Base-by-base conservation (phyloP, 2,329 filamentous ascomycete genomes). In the Trichoderma citrinoviride region DNA sequence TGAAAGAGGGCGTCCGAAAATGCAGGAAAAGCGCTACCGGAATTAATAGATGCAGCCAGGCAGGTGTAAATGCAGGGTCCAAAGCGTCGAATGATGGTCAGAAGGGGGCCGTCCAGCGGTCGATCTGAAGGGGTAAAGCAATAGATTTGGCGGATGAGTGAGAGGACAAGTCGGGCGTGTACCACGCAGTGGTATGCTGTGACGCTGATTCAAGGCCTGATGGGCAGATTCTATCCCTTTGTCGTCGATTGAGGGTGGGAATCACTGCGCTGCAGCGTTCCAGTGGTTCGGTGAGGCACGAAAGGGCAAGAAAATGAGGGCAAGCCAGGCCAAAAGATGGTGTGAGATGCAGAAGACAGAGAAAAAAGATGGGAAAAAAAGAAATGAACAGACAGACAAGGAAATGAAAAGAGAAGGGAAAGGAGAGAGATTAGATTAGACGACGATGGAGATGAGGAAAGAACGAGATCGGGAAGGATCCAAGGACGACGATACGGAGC, bases 161-260 rank as follows among this genome's bases (percentile, higher is more conserved):
- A 40, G n/a, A 41, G 15, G 33, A 58, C n/a, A 46, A n/a, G 6
- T 27, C 25, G 14, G 2, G 43, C 56, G 43, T 21, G 19, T 23
- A 64, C 61, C 61, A 64, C 53, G 19, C 61, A 49, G 61, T 52
- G 61, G 61, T 64, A 64, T 64, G 50, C 57, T 52, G 54, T 44
- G 54, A 44, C 21, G 40, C 25, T 44, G 37, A 52, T 61, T 29
- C 10, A 61, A 41, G 49, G 57, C 52, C 43, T 61, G 47, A 56
- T 56, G 19, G 53, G 17, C 23, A 27, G 21, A 19, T n/a, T 7
- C 15, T 29, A 29, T 47, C 43, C 43, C 43, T 49, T 58, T 47
- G n/a, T 40, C 23, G 50, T 53, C 25, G 19, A 54, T 37, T 23
- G 37, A 33, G 5, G 33, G 58, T 43, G n/a, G 58, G 33, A 29